These are phyloP conservation scores for Wilcoxina mikolae DNA, from an alignment of 495 filamentous ascomycete species.

Conservation along the genomic window DNA sequence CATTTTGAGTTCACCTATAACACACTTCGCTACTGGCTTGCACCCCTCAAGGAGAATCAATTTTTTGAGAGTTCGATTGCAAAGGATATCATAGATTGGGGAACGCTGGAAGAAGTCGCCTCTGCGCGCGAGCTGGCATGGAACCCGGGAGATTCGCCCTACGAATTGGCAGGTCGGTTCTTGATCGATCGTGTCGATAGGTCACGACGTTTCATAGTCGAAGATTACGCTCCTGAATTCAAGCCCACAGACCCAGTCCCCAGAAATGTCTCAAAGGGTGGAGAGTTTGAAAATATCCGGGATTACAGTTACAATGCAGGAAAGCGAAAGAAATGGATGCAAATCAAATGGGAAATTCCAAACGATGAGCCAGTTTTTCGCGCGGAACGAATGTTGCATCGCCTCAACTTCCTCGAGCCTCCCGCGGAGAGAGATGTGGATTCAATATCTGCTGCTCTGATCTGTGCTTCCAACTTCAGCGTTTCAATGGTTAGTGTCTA, in stretches of 20 bases:
- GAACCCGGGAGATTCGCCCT: constrained; percentile 34
- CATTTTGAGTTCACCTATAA: constrained; percentile 47
- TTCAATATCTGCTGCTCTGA: constrained; percentile 29
- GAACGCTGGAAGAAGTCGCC: constrained; percentile 39
- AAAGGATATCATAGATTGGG: constrained; percentile 50
- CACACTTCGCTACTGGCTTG: constrained; percentile 74
- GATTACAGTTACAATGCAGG: constrained; percentile 39
- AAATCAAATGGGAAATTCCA: constrained; percentile 23
- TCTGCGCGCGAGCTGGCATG: constrained; percentile 36
- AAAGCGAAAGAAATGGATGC: constrained; percentile 16
- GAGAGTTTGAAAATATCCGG: constrained; percentile 46
- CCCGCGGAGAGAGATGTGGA: constrained; percentile 39
- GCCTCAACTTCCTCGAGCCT: constrained; percentile 66
- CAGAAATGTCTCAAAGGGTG: constrained; percentile 34
- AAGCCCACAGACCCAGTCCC: constrained; percentile 43
- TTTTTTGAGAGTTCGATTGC: constrained; percentile 18
- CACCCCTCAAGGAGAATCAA: constrained; percentile 37
- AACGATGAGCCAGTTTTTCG: constrained; percentile 57
- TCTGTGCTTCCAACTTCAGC: constrained; percentile 49
- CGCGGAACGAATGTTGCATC: constrained; percentile 55
- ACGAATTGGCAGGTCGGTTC: constrained; percentile 48
- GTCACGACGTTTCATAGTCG: constrained; percentile 40
- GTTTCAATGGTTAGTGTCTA: constrained; percentile 55
- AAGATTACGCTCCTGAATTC: constrained; percentile 30
- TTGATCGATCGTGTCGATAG: constrained; percentile 65